Evolutionary conservation across 768 basidiomycete species (phyloP).

Genomic region (Serendipita sp.): DNA sequence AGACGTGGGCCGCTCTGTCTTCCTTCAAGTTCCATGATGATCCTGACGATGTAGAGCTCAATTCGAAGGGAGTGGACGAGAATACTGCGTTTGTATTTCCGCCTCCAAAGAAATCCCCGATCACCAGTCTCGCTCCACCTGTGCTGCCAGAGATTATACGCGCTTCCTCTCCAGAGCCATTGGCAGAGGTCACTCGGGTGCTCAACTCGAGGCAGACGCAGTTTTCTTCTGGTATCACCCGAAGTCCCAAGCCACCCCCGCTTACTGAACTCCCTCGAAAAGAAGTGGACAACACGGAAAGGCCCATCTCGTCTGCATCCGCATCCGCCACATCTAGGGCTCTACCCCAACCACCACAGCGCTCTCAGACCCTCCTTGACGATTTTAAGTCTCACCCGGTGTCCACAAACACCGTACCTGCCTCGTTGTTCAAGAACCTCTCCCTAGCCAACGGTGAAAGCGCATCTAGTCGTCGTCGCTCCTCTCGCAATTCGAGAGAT

Average conservation of each 20-base stretch:
- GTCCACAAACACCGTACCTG: conserved; percentile 62
- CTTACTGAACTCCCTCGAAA: conserved; percentile 2
- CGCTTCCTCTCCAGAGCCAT: not conserved
- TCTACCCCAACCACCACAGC: conserved; percentile 19
- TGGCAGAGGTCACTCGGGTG: not conserved
- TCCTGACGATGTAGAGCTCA: not conserved
- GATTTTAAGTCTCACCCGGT: conserved; percentile 52
- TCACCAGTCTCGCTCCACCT: not conserved
- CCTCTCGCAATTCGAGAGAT: conserved; percentile 58
- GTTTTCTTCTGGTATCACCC: not conserved
- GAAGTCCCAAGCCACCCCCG: conserved; percentile 1
- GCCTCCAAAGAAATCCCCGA: not conserved
- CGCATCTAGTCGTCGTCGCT: conserved; percentile 33
- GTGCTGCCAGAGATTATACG: not conserved
- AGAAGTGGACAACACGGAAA: not conserved
- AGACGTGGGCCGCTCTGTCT: not conserved
- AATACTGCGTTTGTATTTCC: conserved; percentile 6
- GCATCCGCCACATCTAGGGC: conserved; percentile 3
- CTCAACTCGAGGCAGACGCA: not conserved
- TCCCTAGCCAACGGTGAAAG: conserved; percentile 26
- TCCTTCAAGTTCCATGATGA: not conserved
- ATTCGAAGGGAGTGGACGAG: not conserved
- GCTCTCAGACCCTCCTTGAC: conserved; percentile 52
- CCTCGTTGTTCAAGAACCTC: conserved; percentile 54
- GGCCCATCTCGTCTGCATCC: conserved; percentile 7